phyloP scores from a whole-genome alignment of 208 protist genomes.

The Acanthamoeba castellanii region DNA sequence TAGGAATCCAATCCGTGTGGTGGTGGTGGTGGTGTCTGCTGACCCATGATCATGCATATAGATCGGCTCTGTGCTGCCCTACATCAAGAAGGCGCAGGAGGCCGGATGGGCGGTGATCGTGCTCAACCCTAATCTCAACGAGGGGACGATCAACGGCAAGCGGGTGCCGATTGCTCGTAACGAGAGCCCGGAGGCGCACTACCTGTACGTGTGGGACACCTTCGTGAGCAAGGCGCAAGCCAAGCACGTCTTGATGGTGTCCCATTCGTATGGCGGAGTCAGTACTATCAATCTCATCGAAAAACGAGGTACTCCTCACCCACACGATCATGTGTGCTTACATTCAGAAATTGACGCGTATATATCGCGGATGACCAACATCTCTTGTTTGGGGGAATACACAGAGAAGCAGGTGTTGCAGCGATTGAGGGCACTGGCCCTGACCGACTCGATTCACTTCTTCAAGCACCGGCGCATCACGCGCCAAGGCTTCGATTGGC shows the following conservation, averaged over 20 bases:
- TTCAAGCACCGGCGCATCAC: not conserved
- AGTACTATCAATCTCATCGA: conserved; percentile 23
- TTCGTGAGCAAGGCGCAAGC: not conserved
- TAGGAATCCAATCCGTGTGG: too few relatives aligned
- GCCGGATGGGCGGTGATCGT: not conserved
- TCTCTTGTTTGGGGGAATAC: too few relatives aligned
- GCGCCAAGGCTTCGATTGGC: not conserved
- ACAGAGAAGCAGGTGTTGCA: not conserved
- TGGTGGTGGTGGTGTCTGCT: too few relatives aligned
- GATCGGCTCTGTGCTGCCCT: conserved; percentile 22
- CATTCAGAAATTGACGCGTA: too few relatives aligned
- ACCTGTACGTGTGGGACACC: conserved; percentile 12
- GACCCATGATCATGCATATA: too few relatives aligned
- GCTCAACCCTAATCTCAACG: conserved; percentile 8
- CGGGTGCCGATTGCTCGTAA: not conserved
- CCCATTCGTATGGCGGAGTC: conserved; percentile 12
- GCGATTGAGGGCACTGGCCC: not conserved
- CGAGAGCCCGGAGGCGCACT: not conserved
- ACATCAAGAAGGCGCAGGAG: conserved; percentile 4
- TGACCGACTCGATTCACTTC: conserved; percentile 36
- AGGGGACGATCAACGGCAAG: conserved; percentile 4
- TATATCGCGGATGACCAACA: too few relatives aligned
- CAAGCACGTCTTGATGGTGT: not conserved
- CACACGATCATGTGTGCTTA: too few relatives aligned
- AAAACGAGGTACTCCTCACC: not conserved